Conservation (phyloP, 2,329 filamentous ascomycete genomes). For the Nigrospora sphaerica region DNA sequence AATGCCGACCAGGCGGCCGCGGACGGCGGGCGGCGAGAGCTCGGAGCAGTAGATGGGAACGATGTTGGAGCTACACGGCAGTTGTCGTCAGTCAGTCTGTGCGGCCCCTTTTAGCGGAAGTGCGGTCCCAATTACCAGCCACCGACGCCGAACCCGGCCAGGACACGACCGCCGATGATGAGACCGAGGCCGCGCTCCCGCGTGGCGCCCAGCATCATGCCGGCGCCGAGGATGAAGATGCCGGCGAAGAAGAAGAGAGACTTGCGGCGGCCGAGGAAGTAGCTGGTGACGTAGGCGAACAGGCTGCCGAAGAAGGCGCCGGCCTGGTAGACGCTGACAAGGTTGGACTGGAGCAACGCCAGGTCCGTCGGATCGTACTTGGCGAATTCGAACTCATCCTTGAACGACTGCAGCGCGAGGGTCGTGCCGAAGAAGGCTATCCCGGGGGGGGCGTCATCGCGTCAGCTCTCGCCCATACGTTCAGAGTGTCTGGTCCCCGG, state of each 20-base stretch:
- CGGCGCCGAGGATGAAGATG: conserved; percentile 64
- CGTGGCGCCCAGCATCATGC: conserved; percentile 63
- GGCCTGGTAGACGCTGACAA: conserved; percentile 75
- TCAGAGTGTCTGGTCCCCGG: too few relatives aligned
- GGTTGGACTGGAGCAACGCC: conserved; percentile 62
- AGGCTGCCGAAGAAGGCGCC: conserved; percentile 79
- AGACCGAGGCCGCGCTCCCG: conserved; percentile 55
- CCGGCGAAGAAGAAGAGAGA: conserved; percentile 54
- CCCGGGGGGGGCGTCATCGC: neutral
- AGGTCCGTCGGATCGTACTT: conserved; percentile 38
- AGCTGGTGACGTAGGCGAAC: conserved; percentile 57
- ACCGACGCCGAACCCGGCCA: conserved; percentile 58
- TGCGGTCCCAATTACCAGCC: conserved; percentile 27
- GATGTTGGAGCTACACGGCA: conserved; percentile 19
- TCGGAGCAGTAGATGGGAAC: conserved; percentile 58
- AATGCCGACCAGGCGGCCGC: conserved; percentile 58
- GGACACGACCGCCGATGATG: conserved; percentile 54
- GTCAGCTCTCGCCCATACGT: too few relatives aligned
- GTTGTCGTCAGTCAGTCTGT: neutral
- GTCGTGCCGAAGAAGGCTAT: conserved; percentile 71
- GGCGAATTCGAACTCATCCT: conserved; percentile 58
- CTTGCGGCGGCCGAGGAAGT: conserved; percentile 60
- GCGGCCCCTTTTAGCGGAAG: too few relatives aligned
- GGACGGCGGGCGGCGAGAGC: conserved; percentile 53
- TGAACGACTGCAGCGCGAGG: conserved; percentile 62